Base-by-base conservation (phyloP, 768 basidiomycete species). In the Naganishia antarctica region DNA sequence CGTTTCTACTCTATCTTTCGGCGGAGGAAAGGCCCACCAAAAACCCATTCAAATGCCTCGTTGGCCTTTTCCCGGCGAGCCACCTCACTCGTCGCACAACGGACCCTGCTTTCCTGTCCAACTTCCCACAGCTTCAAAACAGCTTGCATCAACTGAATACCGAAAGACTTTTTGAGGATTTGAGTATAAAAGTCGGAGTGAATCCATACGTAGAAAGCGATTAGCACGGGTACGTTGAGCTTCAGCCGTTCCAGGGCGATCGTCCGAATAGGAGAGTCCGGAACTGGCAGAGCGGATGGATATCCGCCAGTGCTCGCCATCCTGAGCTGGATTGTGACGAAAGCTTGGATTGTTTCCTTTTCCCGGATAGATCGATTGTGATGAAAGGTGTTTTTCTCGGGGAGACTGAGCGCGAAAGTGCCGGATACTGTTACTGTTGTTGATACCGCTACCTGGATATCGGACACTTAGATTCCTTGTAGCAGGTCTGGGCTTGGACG, bases 41-140 rank as follows among this genome's bases (percentile, higher is more conserved):
- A 57, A n/a, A 57, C 31, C 53, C 53, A 57, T 57, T 57, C 53
- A 40, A 57, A 57, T 7, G 53, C 53, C 32, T 57, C 37, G n/a
- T 25, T 57, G 4, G 53, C 53, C 53, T 25, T 57, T 40, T 57
- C 53, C 32, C 23, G 32, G 15, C 53, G 16, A n/a, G 53, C 53
- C 18, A 26, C 53, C 37, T 57, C 53, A 34, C 53, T 57, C 37
- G 53, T 57, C 23, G 18, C 34, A n/a, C 13, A 21, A 16, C 37
- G 32, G 23, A 57, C 37, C 53, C 53, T 57, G 34, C 9, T 57
- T 12, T 41, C 53, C 37, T 41, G 53, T 15, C 53, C 53, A 16
- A 57, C 53, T 21, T 57, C 53, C 53, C 53, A 57, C 2, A 57
- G 11, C 32, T 40, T 40, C 6, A 57, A 34, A 12, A 57, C 21